These are phyloP conservation scores for Euphorbia schlechtendalii DNA, from an alignment of 441 rosid species.

Conservation along the genomic window DNA sequence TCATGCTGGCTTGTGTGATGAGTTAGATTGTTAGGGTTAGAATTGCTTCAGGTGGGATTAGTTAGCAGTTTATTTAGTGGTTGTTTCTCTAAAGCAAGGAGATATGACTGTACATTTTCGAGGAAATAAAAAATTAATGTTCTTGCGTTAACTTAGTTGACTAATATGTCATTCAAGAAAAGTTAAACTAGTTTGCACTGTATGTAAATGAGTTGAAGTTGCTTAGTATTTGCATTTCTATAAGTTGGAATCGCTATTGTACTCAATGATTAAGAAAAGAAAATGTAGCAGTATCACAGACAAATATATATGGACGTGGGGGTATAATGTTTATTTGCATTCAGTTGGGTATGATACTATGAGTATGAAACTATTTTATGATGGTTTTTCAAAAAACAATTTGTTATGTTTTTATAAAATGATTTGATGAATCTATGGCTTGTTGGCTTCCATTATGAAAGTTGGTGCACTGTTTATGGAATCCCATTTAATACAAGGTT, in stretches of 20 bases:
- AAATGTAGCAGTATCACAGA: no score
- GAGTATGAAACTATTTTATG: no score
- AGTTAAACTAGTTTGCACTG: background rate
- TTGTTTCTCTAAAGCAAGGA: background rate
- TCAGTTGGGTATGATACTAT: no score
- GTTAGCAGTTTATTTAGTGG: background rate
- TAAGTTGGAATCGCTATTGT: no score
- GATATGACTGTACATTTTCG: background rate
- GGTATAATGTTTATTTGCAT: no score
- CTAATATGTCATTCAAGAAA: background rate
- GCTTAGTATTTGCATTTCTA: no score
- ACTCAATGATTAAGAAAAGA: no score
- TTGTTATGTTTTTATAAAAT: background rate
- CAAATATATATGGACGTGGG: no score
- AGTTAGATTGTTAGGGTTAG: constrained; percentile 11
- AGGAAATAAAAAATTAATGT: background rate
- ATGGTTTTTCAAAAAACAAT: no score
- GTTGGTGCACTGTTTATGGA: background rate
- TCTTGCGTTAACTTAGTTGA: background rate
- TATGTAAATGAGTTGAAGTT: background rate
- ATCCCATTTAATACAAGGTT: constrained; percentile 9
- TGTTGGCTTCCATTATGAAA: background rate
- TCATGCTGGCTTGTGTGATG: constrained; percentile 11
- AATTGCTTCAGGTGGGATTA: constrained; percentile 2
- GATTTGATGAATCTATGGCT: background rate